Percentiles rank a stretch among this genome's conserved stretches.
Evolutionary conservation across 2,329 filamentous ascomycete species (phyloP).

Genomic region (Curvularia sp.): DNA sequence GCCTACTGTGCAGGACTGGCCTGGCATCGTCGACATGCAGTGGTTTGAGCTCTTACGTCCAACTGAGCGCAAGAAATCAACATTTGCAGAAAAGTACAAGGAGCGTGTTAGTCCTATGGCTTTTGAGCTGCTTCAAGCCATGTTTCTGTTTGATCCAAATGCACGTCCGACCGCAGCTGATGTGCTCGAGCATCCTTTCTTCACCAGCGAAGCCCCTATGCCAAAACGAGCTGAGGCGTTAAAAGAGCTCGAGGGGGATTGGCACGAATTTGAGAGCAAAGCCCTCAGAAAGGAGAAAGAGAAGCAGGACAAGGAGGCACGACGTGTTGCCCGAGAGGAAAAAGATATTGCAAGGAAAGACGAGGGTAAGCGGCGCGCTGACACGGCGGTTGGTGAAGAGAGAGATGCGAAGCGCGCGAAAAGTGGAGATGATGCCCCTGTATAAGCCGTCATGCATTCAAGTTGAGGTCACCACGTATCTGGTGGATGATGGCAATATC

Average conservation of each 20-base stretch:
- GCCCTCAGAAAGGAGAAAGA: constrained; percentile 90
- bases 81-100: constrained; percentile 84
- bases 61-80: constrained; percentile 71
- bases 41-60: constrained; percentile 95
- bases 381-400: constrained; percentile 40
- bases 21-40: constrained; percentile 87
- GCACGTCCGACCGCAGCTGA: constrained; percentile 84
- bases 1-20: constrained; percentile 84
- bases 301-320: constrained; percentile 65
- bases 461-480: background rate
- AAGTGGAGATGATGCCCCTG: constrained; percentile 31
- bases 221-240: constrained; percentile 84
- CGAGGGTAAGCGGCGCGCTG: constrained; percentile 45
- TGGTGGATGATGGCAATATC: constrained; percentile 2
- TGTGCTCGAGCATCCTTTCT: constrained; percentile 87
- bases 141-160: constrained; percentile 89
- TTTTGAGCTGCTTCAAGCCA: constrained; percentile 79
- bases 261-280: constrained; percentile 99
- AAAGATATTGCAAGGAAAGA: constrained; percentile 36
- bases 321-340: constrained; percentile 47
- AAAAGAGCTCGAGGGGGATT: constrained; percentile 84
- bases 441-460: constrained; percentile 6
- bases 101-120: constrained; percentile 79
- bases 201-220: constrained; percentile 78
- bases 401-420: constrained; percentile 45